Conservation (phyloP, 2,329 filamentous ascomycete species). For the Calonectria hawksworthii region DNA sequence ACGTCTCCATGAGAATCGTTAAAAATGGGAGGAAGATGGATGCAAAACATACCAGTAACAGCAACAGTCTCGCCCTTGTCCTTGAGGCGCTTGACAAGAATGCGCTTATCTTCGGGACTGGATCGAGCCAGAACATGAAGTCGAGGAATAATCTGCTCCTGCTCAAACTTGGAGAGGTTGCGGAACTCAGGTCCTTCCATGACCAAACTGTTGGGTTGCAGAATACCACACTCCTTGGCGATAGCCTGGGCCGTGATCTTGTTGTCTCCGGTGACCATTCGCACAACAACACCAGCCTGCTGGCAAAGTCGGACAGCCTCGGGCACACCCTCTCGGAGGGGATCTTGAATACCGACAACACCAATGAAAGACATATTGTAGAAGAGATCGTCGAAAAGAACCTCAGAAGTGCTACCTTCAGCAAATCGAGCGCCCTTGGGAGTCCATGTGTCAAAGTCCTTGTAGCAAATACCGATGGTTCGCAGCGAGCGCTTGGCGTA, state of each 20-base stretch:
- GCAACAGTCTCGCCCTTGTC: conserved; percentile 83
- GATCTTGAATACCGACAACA: conserved; percentile 86
- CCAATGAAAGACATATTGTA: conserved; percentile 76
- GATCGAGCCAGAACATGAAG: conserved; percentile 81
- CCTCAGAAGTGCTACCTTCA: conserved; percentile 70
- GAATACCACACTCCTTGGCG: conserved; percentile 83
- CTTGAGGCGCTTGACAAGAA: conserved; percentile 79
- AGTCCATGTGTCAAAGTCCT: conserved; percentile 89
- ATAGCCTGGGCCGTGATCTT: conserved; percentile 84
- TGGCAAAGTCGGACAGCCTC: conserved; percentile 82
- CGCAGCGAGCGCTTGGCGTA: conserved; percentile 87
- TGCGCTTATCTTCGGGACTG: conserved; percentile 82
- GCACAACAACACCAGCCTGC: conserved; percentile 81
- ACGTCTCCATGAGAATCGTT: neutral
- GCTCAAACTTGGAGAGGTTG: conserved; percentile 75
- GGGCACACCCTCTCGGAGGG: conserved; percentile 80
- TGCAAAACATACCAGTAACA: conserved; percentile 68
- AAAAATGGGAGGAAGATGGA: neutral
- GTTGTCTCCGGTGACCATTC: conserved; percentile 91
- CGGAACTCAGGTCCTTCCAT: conserved; percentile 86
- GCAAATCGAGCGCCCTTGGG: conserved; percentile 71
- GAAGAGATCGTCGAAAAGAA: conserved; percentile 77
- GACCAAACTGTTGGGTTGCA: conserved; percentile 75
- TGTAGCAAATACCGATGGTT: conserved; percentile 87
- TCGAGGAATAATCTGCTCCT: conserved; percentile 76